phyloP scores from a whole-genome alignment of 805 yeast genomes.

The Wilhelminamyces savonicus region DNA sequence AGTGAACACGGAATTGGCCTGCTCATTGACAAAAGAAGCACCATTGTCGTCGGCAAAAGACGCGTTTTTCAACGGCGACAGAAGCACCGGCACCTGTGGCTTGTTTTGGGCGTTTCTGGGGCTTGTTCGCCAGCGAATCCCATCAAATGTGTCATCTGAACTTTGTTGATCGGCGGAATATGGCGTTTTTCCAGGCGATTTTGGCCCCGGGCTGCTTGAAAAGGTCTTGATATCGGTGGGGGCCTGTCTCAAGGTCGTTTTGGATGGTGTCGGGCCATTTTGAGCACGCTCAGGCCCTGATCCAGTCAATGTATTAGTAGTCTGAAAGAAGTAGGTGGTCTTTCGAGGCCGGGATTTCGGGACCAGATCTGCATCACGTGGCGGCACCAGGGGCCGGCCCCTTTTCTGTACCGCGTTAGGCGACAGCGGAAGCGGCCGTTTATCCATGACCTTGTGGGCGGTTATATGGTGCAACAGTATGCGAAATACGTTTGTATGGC shows the following conservation, averaged over 20 bases:
- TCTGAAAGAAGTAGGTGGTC: conserved; percentile 29
- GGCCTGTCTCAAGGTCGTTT: conserved; percentile 1
- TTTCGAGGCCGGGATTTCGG: no score
- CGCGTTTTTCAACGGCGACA: conserved; percentile 37
- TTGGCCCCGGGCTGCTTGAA: not conserved
- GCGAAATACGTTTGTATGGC: no score
- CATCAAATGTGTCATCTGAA: conserved; percentile 40
- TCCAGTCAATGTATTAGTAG: conserved; percentile 22
- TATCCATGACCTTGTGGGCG: no score
- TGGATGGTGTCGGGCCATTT: no score
- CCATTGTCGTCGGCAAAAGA: conserved; percentile 3
- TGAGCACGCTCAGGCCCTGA: not conserved
- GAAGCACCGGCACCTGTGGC: conserved; percentile 17
- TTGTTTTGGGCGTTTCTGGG: conserved; percentile 18
- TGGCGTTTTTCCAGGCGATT: conserved; percentile 5
- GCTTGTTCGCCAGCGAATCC: conserved; percentile 28
- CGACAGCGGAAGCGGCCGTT: no score
- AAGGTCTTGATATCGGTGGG: not conserved
- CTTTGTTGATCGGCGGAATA: conserved; percentile 21
- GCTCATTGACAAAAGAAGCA: conserved; percentile 21
- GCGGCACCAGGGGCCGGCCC: no score
- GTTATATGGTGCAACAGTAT: no score
- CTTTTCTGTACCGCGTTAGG: no score
- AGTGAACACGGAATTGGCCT: conserved; percentile 29
- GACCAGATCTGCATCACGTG: no score